Base-by-base conservation (phyloP, 2,329 filamentous ascomycete genomes). In the Pleoardoris graminearum region DNA sequence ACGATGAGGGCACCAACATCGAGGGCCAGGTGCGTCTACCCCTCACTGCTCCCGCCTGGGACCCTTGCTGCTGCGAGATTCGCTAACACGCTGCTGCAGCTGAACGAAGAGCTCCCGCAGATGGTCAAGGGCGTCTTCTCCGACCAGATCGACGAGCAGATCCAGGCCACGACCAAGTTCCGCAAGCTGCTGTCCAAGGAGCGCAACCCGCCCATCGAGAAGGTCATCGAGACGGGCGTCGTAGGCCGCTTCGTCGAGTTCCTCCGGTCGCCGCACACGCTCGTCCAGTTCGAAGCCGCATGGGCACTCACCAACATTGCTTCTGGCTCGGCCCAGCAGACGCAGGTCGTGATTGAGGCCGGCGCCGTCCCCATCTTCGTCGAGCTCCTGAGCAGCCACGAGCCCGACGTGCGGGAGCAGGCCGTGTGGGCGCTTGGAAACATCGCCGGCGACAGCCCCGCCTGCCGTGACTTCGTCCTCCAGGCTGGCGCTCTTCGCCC, bases 221-320 rank as follows among this genome's bases (percentile, higher is more conserved):
- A 95, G 74, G 94, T 99, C 65, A 99, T 99, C 78, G 96, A 97
- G 84, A 97, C 94, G 54, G 94, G 94, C 70, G 94, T 99, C 60
- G 94, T 99, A 63, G 88, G 86, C 80, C 89, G 94, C 72, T 99
- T 99, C 71, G 94, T 99, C 77, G 91, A 97, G 77, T 99, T 99
- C 78, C 87, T 99, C 56, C 90, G 91, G 73, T 99, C 94, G 50
- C 94, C 94, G 60, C 94, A 99, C 78, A 97, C 94, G 29, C 85
- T 99, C 43, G 94, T 99, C 51, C 94, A 99, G 78, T 99, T 99
- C 73, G 94, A 99, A 82, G 94, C 94, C 69, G 94, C 94, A 37
- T 99, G 94, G 94, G 94, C 94, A 59, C 81, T 99, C 72, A 99
- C 94, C 81, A 99, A 99, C 82, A 99, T 99, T 76, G 94, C 94